phyloP scores from a whole-genome alignment of 305 asterid species.

The Rubia tinctorum region DNA sequence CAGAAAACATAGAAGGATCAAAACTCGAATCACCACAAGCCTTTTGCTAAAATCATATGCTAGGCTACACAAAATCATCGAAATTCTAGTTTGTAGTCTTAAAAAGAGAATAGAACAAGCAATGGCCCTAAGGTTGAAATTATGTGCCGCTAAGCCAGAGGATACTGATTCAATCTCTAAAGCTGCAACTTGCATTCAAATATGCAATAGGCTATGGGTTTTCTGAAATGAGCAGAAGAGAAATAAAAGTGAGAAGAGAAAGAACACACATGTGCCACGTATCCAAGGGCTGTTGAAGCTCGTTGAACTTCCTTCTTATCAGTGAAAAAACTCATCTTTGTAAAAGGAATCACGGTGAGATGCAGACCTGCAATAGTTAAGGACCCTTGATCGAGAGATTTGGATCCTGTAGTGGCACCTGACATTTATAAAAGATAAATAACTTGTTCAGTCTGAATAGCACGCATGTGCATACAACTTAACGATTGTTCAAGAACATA shows the following conservation, averaged over 20 bases:
- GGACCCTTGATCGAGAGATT: slow-evolving; percentile 65
- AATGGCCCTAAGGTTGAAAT: background rate
- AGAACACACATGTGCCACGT: slow-evolving; percentile 84
- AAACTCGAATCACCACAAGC: background rate
- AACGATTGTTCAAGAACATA: background rate
- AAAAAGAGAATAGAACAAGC: slow-evolving; percentile 20
- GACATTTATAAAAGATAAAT: slow-evolving; percentile 20
- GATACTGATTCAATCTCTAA: background rate
- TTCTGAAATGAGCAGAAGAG: background rate
- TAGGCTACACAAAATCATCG: slow-evolving; percentile 10
- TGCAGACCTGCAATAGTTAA: slow-evolving; percentile 90
- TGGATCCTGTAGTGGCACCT: slow-evolving; percentile 71
- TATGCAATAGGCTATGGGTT: background rate
- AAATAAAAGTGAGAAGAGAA: slow-evolving; percentile 12
- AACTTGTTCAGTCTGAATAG: background rate
- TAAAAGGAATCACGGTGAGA: slow-evolving; percentile 75
- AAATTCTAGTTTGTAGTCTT: slow-evolving; percentile 16
- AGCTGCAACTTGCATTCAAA: background rate
- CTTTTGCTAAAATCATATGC: slow-evolving; percentile 6
- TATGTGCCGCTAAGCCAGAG: background rate
- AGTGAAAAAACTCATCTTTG: slow-evolving; percentile 94
- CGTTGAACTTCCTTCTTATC: slow-evolving; percentile 97
- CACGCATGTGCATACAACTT: background rate
- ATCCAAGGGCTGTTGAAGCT: slow-evolving; percentile 95
- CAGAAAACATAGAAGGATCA: background rate